Percentiles rank a stretch among this genome's conserved stretches.
These are phyloP conservation scores for Colletotrichum orbiculare DNA, from an alignment of 2,329 filamentous ascomycete genomes.

Conservation along the genomic window DNA sequence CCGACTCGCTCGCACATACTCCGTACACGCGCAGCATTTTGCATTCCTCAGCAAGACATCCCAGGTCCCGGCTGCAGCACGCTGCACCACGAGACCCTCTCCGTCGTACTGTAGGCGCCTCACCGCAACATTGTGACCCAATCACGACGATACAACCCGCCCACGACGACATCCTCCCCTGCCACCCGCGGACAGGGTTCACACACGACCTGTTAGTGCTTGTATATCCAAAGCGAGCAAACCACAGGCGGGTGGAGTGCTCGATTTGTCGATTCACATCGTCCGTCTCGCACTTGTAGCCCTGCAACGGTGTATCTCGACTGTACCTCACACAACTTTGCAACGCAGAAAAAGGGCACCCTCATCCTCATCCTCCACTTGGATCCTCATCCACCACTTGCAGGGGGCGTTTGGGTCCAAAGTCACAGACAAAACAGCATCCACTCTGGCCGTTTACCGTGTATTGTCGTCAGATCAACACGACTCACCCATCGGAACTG, in stretches of 20 bases:
- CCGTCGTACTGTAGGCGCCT: slow-evolving; percentile 14
- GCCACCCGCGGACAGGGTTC: slow-evolving; percentile 27
- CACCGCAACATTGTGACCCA: slow-evolving; percentile 37
- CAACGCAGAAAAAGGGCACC: too few species aligned
- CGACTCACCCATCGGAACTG: slow-evolving; percentile 1
- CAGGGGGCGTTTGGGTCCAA: slow-evolving; percentile 19
- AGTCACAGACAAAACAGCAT: slow-evolving; percentile 3
- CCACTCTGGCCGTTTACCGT: slow-evolving; percentile 16
- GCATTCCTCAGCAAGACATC: slow-evolving; percentile 37
- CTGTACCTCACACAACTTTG: too few species aligned
- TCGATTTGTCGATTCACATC: slow-evolving; percentile 23
- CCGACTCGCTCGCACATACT: too few species aligned
- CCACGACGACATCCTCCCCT: slow-evolving; percentile 33
- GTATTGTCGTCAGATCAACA: slow-evolving; percentile 34
- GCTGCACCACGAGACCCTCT: slow-evolving; percentile 33
- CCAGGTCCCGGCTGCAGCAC: slow-evolving; percentile 34
- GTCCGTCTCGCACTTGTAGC: slow-evolving; percentile 15
- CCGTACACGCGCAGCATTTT: neutral
- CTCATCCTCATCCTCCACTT: slow-evolving; percentile 2
- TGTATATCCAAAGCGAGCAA: too few species aligned
- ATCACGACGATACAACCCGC: slow-evolving; percentile 26
- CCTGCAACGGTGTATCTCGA: neutral
- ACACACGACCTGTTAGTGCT: too few species aligned
- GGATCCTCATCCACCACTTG: neutral
- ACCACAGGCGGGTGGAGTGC: slow-evolving; percentile 1